These are phyloP conservation scores for Cadophora sp. DNA, from an alignment of 2,329 filamentous ascomycete species.

Conservation along the genomic window DNA sequence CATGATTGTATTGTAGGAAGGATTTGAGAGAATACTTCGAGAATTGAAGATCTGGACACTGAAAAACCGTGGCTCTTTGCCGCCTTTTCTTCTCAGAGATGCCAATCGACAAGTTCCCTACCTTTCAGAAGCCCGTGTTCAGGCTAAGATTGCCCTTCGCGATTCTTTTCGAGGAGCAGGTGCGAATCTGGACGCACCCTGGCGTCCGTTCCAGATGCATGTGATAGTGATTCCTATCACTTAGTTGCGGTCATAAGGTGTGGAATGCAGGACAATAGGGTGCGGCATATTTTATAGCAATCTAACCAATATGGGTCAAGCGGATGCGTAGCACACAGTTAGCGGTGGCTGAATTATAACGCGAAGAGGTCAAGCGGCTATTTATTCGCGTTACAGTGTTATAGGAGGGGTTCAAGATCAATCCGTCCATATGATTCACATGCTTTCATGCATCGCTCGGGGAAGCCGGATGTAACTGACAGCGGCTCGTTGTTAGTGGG, in stretches of 20 bases:
- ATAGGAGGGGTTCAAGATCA: not conserved
- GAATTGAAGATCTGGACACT: not conserved
- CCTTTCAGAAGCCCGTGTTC: too few relatives aligned
- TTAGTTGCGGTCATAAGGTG: not conserved
- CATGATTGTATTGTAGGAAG: not conserved
- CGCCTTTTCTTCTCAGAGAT: not conserved
- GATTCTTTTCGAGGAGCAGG: not conserved
- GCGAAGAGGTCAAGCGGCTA: conserved; percentile 2
- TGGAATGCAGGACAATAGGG: not conserved
- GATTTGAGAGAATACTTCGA: conserved; percentile 4
- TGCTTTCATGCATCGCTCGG: not conserved
- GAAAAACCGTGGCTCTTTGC: not conserved
- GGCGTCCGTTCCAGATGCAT: not conserved
- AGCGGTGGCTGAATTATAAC: not conserved
- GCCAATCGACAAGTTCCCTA: not conserved
- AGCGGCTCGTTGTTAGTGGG: not conserved
- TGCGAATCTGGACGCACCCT: not conserved
- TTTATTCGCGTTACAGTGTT: not conserved
- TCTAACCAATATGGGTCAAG: conserved; percentile 2
- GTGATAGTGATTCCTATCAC: not conserved
- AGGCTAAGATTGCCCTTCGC: not conserved
- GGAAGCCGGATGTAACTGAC: conserved; percentile 2
- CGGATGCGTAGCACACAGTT: not conserved
- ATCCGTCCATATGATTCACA: not conserved
- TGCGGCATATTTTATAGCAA: not conserved